Percentiles rank a stretch among this genome's conserved stretches.
Evolutionary conservation across 2,329 filamentous ascomycete species (phyloP).

Genomic region (Monosporascus sp.): DNA sequence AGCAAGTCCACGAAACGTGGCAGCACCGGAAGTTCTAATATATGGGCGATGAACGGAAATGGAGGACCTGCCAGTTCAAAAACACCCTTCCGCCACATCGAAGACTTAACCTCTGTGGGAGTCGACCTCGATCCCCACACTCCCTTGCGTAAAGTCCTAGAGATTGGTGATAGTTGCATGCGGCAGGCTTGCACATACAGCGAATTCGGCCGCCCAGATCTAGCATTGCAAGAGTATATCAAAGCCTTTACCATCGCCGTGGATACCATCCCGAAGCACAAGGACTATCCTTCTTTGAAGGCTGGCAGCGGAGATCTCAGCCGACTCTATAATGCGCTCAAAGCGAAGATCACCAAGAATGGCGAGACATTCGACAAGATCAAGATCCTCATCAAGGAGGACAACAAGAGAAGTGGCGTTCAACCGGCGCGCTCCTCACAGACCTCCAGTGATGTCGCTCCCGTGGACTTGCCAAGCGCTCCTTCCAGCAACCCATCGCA

Average conservation of each 20-base stretch:
- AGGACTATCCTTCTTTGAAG: slow-evolving; percentile 64
- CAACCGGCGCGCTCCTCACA: slow-evolving; percentile 31
- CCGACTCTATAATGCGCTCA: slow-evolving; percentile 44
- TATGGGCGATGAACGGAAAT: slow-evolving; percentile 22
- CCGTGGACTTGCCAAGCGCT: slow-evolving; percentile 12
- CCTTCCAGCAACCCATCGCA: slow-evolving; percentile 10
- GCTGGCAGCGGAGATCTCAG: slow-evolving; percentile 44
- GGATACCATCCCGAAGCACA: slow-evolving; percentile 70
- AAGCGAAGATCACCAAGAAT: slow-evolving; percentile 44
- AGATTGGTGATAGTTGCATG: slow-evolving; percentile 46
- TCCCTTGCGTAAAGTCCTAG: slow-evolving; percentile 49
- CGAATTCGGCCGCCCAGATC: slow-evolving; percentile 62
- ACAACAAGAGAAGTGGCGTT: slow-evolving; percentile 59
- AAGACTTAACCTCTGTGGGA: slow-evolving; percentile 43
- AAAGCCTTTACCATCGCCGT: slow-evolving; percentile 74
- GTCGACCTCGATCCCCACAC: slow-evolving; percentile 43
- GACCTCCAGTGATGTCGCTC: slow-evolving; percentile 4
- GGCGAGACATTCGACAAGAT: slow-evolving; percentile 50
- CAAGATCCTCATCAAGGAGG: slow-evolving; percentile 55
- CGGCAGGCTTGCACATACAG: slow-evolving; percentile 57
- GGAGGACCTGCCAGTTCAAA: slow-evolving; percentile 16
- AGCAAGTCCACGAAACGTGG: not conserved
- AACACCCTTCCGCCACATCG: slow-evolving; percentile 45
- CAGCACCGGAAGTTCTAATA: not conserved
- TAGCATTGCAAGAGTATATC: slow-evolving; percentile 79